A percentile compares a stretch with the other conserved stretches of the same genome.
phyloP scores from a whole-genome alignment of 345 rosid genomes.

The Moricandia arvensis region DNA sequence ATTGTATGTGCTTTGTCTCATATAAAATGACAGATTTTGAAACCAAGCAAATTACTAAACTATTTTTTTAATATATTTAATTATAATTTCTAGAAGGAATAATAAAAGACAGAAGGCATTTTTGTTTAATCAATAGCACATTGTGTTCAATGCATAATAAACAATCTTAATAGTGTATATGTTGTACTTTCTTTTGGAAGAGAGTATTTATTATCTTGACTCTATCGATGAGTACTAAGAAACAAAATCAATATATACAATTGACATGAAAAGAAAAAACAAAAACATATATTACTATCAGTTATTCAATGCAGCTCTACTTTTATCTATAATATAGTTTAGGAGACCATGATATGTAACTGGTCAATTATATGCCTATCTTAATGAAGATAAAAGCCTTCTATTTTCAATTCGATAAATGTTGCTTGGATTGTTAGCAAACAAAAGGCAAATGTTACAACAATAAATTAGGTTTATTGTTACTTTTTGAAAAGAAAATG shows the following conservation, averaged over 20 bases:
- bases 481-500: background rate
- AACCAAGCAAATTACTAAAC: slow-evolving; percentile 19
- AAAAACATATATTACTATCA: background rate
- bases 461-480: background rate
- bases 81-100: background rate
- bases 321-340: background rate
- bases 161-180: background rate
- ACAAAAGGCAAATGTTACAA: background rate
- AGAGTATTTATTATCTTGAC: slow-evolving; percentile 11
- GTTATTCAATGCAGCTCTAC: background rate
- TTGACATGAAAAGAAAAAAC: background rate
- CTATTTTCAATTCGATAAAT: background rate
- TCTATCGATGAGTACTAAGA: slow-evolving; percentile 21
- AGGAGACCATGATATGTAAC: background rate
- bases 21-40: slow-evolving; percentile 21
- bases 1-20: slow-evolving; percentile 8
- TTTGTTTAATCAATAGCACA: slow-evolving; percentile 17
- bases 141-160: slow-evolving; percentile 32
- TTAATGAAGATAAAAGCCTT: background rate
- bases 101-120: slow-evolving; percentile 15
- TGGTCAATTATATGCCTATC: background rate
- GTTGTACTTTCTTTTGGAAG: slow-evolving; percentile 25
- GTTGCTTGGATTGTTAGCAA: background rate
- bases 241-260: background rate
- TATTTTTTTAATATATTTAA: background rate